phyloP scores from a whole-genome alignment of 1,284 basidiomycete genomes.

The Leucocoprinus gongylophorus region DNA sequence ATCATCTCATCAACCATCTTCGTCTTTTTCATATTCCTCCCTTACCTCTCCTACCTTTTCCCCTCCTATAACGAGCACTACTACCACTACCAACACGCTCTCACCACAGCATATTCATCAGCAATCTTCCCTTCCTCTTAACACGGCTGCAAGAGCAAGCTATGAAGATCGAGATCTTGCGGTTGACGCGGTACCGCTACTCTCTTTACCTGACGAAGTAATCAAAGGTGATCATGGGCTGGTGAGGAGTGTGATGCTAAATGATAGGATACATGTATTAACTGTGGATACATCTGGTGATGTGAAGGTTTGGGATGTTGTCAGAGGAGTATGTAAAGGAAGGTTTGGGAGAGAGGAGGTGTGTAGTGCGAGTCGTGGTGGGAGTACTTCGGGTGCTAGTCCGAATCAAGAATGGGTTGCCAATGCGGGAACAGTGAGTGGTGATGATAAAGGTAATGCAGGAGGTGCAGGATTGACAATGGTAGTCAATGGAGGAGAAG shows the following conservation, averaged over 20 bases:
- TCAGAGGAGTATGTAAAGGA: constrained; percentile 74
- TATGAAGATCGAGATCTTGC: constrained; percentile 81
- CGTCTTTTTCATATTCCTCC: too few relatives aligned
- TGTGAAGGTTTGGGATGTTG: constrained; percentile 90
- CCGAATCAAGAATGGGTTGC: not conserved
- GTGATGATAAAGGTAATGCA: constrained; percentile 34
- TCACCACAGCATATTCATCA: constrained; percentile 11
- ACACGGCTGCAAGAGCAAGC: constrained; percentile 30
- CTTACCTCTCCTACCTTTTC: not conserved
- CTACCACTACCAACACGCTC: constrained; percentile 5
- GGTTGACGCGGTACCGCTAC: constrained; percentile 67
- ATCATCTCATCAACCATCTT: too few relatives aligned
- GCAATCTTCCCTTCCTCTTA: not conserved
- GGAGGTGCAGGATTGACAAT: too few relatives aligned
- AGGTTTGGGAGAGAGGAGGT: constrained; percentile 63
- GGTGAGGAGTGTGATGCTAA: constrained; percentile 77
- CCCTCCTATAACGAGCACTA: not conserved
- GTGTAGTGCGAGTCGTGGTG: constrained; percentile 39
- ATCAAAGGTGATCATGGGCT: constrained; percentile 80
- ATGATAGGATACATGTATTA: constrained; percentile 88
- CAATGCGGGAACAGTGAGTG: constrained; percentile 24
- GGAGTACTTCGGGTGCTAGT: constrained; percentile 24
- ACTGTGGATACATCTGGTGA: constrained; percentile 85
- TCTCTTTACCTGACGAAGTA: constrained; percentile 56
- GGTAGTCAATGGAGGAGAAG: constrained; percentile 16